Base-by-base conservation (phyloP, 441 rosid species). In the Pelargonium citronellum region DNA sequence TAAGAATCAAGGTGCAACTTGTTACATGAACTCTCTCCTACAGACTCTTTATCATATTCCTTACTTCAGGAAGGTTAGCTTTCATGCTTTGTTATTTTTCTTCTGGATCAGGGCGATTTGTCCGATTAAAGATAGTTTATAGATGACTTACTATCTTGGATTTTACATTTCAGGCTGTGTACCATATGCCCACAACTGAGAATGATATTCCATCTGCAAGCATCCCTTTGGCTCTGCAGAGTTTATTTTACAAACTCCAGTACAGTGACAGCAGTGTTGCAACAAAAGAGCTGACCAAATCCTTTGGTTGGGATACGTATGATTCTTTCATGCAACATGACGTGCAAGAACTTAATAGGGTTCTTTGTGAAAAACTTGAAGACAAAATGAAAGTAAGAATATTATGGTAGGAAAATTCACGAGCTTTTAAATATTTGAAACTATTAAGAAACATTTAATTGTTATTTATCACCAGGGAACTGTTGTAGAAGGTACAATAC, bases 321-420 rank as follows among this genome's bases (percentile, higher is more conserved):
- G 89, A 88, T 76, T 88, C 93, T 55, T 88, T 88, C 79, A 79
- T 88, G 91, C 93, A 88, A 81, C 93, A 88, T 77, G 93, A 88
- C 82, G 91, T 88, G 55, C 93, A 88, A 83, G 93, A 88, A 80
- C 91, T 88, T 75, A 87, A 88, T 70, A 83, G 93, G 78, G 93
- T 88, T 83, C 91, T 88, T 15, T 77, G 83, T 57, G 91, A 88
- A 79, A 88, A 88, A 72, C 91, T 88, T 69, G 94, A 88, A 77
- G 94, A 88, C 76, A 88, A 87, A 72, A 88, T 88, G 89, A 89
- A 84, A 88, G 89, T 85, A 22, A 60, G 64, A 20, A 19, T 60
- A 16, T 60, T 60, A 11, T 44, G 13, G 37, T 4, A 60, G 24
- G n/a, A 11, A 20, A 22, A 60, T 15, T 60, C 1, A 22, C 0